Percentiles rank a stretch among this genome's conserved stretches.
Conservation (phyloP, 2,329 filamentous ascomycete genomes). For the Ophioceras dolichostomum region DNA sequence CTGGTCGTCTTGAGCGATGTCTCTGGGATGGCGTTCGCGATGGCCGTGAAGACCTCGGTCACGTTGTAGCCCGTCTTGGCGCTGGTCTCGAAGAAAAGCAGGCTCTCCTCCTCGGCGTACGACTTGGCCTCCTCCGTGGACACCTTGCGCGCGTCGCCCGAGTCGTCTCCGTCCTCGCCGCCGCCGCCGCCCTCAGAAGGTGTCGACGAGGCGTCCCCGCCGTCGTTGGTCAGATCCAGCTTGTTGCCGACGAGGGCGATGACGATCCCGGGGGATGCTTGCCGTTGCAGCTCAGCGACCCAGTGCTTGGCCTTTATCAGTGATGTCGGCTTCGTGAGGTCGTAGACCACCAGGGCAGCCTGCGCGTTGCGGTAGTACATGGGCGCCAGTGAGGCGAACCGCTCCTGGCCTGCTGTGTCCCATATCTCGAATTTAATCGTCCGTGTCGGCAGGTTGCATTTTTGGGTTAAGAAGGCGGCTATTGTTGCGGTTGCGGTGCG, state of each 20-base stretch:
- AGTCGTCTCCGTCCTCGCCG: slow-evolving; percentile 45
- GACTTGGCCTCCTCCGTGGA: slow-evolving; percentile 81
- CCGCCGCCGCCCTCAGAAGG: slow-evolving; percentile 30
- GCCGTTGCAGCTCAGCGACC: slow-evolving; percentile 93
- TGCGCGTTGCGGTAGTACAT: slow-evolving; percentile 99
- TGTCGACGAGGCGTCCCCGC: slow-evolving; percentile 33
- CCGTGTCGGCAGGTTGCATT: slow-evolving; percentile 87
- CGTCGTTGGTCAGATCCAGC: slow-evolving; percentile 69
- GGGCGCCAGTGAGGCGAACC: slow-evolving; percentile 88
- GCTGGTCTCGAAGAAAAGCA: slow-evolving; percentile 96
- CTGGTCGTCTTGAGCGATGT: slow-evolving; percentile 84
- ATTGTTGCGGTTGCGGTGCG: slow-evolving; percentile 5
- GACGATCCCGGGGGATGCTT: slow-evolving; percentile 91
- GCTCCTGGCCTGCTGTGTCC: slow-evolving; percentile 97
- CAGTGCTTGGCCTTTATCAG: slow-evolving; percentile 97
- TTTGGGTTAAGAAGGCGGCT: slow-evolving; percentile 98
- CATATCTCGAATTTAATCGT: slow-evolving; percentile 95
- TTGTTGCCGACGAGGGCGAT: slow-evolving; percentile 97
- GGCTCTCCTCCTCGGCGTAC: slow-evolving; percentile 87
- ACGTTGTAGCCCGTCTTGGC: slow-evolving; percentile 95
- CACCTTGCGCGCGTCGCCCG: slow-evolving; percentile 68
- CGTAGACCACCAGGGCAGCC: slow-evolving; percentile 94
- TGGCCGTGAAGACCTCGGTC: slow-evolving; percentile 91
- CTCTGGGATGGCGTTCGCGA: slow-evolving; percentile 96
- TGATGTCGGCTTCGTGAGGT: slow-evolving; percentile 91